phyloP scores from a whole-genome alignment of 2,329 filamentous ascomycete genomes.

The Neonectria hederae region DNA sequence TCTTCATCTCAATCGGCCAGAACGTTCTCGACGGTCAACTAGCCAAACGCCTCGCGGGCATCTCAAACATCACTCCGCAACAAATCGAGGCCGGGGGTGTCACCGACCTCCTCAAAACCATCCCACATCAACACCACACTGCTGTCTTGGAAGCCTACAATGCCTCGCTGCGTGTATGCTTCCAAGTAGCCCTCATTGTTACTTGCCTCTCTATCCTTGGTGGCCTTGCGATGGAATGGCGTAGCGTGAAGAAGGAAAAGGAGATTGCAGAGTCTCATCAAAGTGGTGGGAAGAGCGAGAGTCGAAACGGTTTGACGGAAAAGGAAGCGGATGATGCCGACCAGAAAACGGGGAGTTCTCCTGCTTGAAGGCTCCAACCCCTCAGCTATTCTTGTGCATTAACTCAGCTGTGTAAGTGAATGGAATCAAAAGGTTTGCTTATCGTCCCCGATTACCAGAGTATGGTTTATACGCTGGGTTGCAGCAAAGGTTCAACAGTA shows the following conservation, averaged over 20 bases:
- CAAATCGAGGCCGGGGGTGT: slow-evolving; percentile 24
- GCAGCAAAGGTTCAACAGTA: too few species aligned
- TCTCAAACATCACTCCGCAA: slow-evolving; percentile 16
- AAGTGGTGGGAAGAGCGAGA: background rate
- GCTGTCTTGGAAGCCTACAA: slow-evolving; percentile 60
- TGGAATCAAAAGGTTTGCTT: too few species aligned
- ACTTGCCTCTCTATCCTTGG: slow-evolving; percentile 60
- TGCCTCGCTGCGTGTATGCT: slow-evolving; percentile 60
- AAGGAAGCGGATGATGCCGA: background rate
- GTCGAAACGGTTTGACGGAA: background rate
- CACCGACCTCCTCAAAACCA: slow-evolving; percentile 12
- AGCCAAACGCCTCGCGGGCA: slow-evolving; percentile 10
- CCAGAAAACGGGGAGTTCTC: too few species aligned
- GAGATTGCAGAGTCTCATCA: background rate
- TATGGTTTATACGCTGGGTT: too few species aligned
- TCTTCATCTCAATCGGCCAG: slow-evolving; percentile 63
- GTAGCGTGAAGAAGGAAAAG: slow-evolving; percentile 20
- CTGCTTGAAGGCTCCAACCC: too few species aligned
- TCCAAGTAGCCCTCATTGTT: slow-evolving; percentile 63
- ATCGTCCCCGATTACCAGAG: too few species aligned
- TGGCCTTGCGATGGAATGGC: slow-evolving; percentile 65
- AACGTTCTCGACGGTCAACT: slow-evolving; percentile 62
- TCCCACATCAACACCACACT: slow-evolving; percentile 11
- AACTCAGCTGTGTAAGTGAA: too few species aligned
- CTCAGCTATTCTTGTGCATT: too few species aligned